Conservation (phyloP, 352 stramenopile genomes). For the Blastocystis sp. region DNA sequence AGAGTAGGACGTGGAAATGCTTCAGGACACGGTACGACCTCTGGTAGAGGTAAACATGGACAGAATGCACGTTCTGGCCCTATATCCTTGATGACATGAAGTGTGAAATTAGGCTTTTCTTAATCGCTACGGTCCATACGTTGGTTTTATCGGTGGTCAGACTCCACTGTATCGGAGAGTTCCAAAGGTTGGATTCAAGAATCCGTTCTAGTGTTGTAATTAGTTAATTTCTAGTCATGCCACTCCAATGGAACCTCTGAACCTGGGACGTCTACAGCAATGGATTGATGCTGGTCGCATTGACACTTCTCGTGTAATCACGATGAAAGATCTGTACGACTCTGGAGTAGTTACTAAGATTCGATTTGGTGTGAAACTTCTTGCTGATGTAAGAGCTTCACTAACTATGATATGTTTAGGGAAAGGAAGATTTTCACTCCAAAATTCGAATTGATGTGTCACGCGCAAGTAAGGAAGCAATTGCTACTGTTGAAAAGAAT, state of each 20-base stretch:
- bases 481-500: constrained; percentile 42
- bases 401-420: background rate
- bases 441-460: constrained; percentile 65
- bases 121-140: constrained; percentile 36
- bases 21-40: constrained; percentile 46
- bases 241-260: background rate
- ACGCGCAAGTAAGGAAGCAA: constrained; percentile 42
- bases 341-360: constrained; percentile 9
- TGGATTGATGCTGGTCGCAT: constrained; percentile 66
- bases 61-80: constrained; percentile 60
- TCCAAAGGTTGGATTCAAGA: constrained; percentile 65
- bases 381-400: constrained; percentile 12
- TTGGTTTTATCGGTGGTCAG: constrained; percentile 61
- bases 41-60: constrained; percentile 56
- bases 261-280: constrained; percentile 52
- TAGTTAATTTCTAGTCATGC: background rate
- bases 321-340: constrained; percentile 67
- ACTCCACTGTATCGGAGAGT: constrained; percentile 64
- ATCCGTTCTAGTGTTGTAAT: background rate
- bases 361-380: constrained; percentile 53
- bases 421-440: constrained; percentile 53
- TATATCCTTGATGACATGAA: constrained; percentile 52
- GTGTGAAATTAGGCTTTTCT: background rate
- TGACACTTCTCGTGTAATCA: constrained; percentile 47
- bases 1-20: constrained; percentile 63